Conservation (phyloP, 2,329 filamentous ascomycete species). For the Fusarium fracticaudum region DNA sequence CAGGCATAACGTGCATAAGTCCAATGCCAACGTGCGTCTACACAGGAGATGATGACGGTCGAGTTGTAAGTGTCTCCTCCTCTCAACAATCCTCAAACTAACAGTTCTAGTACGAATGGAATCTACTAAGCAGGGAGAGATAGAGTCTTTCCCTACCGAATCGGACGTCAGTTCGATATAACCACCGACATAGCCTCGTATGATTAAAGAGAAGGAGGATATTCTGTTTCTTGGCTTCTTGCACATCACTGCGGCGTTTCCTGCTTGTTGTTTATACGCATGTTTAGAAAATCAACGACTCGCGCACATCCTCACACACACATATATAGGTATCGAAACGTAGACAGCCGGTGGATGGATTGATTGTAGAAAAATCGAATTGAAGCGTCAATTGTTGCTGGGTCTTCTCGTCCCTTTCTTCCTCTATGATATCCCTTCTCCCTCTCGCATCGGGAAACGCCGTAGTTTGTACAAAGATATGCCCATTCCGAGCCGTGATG, state of each 20-base stretch:
- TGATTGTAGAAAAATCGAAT: constrained; percentile 37
- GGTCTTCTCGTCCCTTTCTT: constrained; percentile 30
- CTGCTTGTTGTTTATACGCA: constrained; percentile 11
- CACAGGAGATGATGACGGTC: constrained; percentile 91
- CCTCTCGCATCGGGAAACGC: constrained; percentile 31
- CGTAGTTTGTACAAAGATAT: constrained; percentile 43
- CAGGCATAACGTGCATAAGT: constrained; percentile 85
- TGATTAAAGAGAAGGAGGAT: constrained; percentile 9
- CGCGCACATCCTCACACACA: constrained; percentile 22
- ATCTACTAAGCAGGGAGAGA: constrained; percentile 65
- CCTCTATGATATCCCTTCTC: constrained; percentile 31
- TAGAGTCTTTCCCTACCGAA: constrained; percentile 52
- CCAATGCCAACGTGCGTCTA: constrained; percentile 87
- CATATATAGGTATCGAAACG: constrained; percentile 26
- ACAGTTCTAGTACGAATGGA: constrained; percentile 69
- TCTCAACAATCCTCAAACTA: neutral
- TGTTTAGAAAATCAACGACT: constrained; percentile 29
- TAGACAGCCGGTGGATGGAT: constrained; percentile 8
- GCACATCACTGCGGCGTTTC: constrained; percentile 29
- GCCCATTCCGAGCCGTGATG: constrained; percentile 6
- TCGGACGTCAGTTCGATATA: constrained; percentile 30
- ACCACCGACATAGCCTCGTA: constrained; percentile 21
- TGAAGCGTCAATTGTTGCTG: constrained; percentile 43
- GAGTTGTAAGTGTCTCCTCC: constrained; percentile 70
- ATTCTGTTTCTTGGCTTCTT: constrained; percentile 17